Base-by-base conservation (phyloP, 208 protist species). In the Naegleria gruberi region DNA sequence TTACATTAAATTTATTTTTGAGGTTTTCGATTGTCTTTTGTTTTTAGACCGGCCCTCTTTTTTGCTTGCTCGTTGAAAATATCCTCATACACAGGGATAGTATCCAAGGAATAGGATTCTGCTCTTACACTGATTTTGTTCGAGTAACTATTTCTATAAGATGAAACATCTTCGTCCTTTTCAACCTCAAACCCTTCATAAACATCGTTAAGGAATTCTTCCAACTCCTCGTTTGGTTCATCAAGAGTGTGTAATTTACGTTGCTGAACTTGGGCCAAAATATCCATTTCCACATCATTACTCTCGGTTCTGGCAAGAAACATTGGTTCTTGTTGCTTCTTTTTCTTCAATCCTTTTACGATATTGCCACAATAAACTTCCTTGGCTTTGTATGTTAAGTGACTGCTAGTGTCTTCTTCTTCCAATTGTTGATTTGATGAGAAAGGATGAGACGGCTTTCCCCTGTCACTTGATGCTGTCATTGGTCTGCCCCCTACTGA, bases 291-390 rank as follows among this genome's bases (percentile, higher is more conserved):
- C 51, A 65, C 51, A 65, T 4, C 2, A 30, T 23, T 23, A 30
- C 0, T 23, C n/a, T n/a, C n/a, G n/a, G n/a, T n/a, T 30, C 30
- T 10, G 30, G 51, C 51, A 10, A 65, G n/a, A 12, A 41, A 82
- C 4, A 82, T 1, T 19, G 73, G 23, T 82, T 82, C 34, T 34
- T 86, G 40, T 46, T 86, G 43, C 82, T 46, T 86, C n/a, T 37
- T 23, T 30, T 86, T 86, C 23, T 37, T 42, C 37, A 86, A 46
- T 4, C 42, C 43, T 47, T 43, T 46, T 4, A 44, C 82, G 19
- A 40, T 26, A 86, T 86, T 86, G 6, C 82, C 82, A 86, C 82
- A 86, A 86, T 45, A 46, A 5, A 86, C 82, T 37, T 43, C 82
- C 41, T 42, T 86, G 1, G 82, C 15, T 47, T 37, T 37, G 42